Conservation (phyloP, 805 yeast species). For the Saturnispora zaruensis region DNA sequence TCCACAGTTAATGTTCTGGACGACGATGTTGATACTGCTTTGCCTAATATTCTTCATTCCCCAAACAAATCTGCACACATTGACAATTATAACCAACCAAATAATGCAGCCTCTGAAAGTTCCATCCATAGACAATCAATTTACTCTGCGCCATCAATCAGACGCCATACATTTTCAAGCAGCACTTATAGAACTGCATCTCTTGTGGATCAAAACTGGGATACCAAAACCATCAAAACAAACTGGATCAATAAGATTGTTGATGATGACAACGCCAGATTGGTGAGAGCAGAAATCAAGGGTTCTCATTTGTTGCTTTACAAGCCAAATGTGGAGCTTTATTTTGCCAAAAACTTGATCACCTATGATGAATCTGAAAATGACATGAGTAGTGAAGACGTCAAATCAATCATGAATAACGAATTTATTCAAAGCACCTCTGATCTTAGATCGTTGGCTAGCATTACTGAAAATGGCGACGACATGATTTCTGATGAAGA, state of each 20-base stretch:
- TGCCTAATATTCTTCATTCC: background rate
- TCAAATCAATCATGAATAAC: background rate
- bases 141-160: background rate
- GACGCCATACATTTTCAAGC: background rate
- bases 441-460: background rate
- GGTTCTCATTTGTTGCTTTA: slow-evolving; percentile 60
- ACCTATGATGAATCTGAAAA: background rate
- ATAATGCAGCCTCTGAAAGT: background rate
- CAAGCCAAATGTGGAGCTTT: slow-evolving; percentile 43
- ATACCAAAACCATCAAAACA: slow-evolving; percentile 33
- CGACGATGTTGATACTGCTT: background rate
- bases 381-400: background rate
- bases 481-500: background rate
- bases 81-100: background rate
- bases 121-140: background rate
- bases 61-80: background rate
- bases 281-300: slow-evolving; percentile 57
- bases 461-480: background rate
- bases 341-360: slow-evolving; percentile 11
- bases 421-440: slow-evolving; percentile 8
- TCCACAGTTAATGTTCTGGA: background rate
- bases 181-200: slow-evolving; percentile 1
- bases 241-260: slow-evolving; percentile 53
- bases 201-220: slow-evolving; percentile 28
- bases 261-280: slow-evolving; percentile 28